Evolutionary conservation across 225 moss, liverwort and hornwort species (phyloP).

Genomic region (Lunularia cruciata): DNA sequence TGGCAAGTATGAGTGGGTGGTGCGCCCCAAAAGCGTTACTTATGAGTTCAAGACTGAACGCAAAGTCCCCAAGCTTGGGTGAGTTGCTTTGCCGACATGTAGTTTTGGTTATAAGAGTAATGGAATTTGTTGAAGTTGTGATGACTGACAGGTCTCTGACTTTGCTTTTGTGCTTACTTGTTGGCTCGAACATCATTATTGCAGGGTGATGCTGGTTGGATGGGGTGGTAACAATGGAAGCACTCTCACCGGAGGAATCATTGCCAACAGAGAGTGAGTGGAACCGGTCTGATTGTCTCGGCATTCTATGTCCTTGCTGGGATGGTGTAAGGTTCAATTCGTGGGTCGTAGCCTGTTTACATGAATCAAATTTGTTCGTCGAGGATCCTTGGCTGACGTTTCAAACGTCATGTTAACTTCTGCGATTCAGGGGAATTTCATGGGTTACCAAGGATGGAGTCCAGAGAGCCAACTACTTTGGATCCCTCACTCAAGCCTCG

Average conservation of each 20-base stretch:
- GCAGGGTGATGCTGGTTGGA: conserved; percentile 96
- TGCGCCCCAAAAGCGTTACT: conserved; percentile 61
- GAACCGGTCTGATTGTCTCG: neutral
- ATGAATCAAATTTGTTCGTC: too few species aligned
- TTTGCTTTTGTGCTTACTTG: neutral
- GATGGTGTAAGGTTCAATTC: too few species aligned
- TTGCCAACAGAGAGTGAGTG: conserved; percentile 86
- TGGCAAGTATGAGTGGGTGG: conserved; percentile 80
- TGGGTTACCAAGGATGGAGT: conserved; percentile 99
- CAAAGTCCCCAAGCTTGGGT: conserved; percentile 94
- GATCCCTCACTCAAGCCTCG: conserved; percentile 88
- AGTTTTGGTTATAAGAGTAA: too few species aligned
- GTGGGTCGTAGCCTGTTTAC: too few species aligned
- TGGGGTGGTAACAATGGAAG: conserved; percentile 98
- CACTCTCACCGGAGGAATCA: conserved; percentile 86
- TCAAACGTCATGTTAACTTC: neutral
- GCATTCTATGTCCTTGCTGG: neutral
- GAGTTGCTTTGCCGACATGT: neutral
- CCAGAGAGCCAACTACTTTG: conserved; percentile 88
- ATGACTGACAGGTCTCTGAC: neutral
- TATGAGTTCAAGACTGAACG: conserved; percentile 75
- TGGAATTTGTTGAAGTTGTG: too few species aligned
- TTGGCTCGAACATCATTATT: neutral
- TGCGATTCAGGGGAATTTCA: conserved; percentile 72
- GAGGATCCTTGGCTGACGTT: too few species aligned